A percentile compares a stretch with the other conserved stretches of the same genome.
Conservation (phyloP, 345 rosid genomes). For the Raphanus raphanistrum region DNA sequence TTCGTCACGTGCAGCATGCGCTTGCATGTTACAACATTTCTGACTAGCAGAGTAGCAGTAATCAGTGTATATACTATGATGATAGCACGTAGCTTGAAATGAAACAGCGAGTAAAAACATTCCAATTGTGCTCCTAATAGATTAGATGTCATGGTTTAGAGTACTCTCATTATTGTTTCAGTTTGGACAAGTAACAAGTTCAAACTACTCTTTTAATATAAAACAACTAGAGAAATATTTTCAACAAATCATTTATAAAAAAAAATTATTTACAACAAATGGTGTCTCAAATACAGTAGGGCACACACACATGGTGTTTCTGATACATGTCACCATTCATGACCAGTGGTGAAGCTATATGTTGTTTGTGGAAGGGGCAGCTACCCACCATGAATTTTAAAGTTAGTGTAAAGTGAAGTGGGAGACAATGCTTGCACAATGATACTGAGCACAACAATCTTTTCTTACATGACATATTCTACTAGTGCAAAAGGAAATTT, state of each 20-base stretch:
- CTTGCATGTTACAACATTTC: neutral
- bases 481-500: neutral
- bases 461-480: too few relatives aligned
- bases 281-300: neutral
- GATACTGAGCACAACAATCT: neutral
- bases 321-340: neutral
- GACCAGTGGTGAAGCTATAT: neutral
- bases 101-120: neutral
- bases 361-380: neutral
- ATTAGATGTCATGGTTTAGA: neutral
- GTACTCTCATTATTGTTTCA: neutral
- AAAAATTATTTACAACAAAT: too few relatives aligned
- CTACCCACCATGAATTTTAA: neutral
- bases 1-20: neutral
- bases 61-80: neutral
- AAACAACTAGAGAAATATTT: neutral
- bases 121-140: neutral
- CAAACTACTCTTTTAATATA: neutral
- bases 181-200: neutral
- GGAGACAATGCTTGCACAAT: neutral
- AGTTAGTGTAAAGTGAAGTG: neutral
- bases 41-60: neutral
- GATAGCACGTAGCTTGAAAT: neutral
- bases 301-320: too few relatives aligned
- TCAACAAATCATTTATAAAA: neutral